Base-by-base conservation (phyloP, 1,139 yeast species). In the Scheffersomyces illinoinensis region DNA sequence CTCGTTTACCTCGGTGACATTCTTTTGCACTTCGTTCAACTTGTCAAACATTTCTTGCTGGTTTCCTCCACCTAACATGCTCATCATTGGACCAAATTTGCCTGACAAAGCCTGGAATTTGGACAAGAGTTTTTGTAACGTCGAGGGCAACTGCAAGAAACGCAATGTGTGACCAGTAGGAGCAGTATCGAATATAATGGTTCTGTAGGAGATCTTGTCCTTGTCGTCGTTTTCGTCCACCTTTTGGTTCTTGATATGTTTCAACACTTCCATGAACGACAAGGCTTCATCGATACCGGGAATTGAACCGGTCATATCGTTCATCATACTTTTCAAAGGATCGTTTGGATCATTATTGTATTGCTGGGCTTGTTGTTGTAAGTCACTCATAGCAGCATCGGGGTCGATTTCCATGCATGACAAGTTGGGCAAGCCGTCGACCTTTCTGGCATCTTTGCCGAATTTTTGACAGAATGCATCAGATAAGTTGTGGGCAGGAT, bases 391-490 rank as follows among this genome's bases (percentile, higher is more conserved):
- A 54, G 97, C 91, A 3, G 97, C 97, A 56, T 91, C 90, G 39
- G 99, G 98, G 71, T 95, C 99, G 71, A 95, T 95, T 76, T 95
- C 99, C 99, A 95, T 95, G 79, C 98, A 96, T 53, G 93, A 89
- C 68, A 95, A 83, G 72, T 95, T 95, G 54, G 84, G 72, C 76
- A 93, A 84, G 0, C 98, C 98, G 52, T 95, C 92, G 33, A 95
- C 98, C 59, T 88, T 85, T 70, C 97, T 85, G 10, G 99, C 98
- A 68, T 95, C 99, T 73, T 95, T 95, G 66, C 97, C 97, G 71
- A 95, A 95, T 74, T 95, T 95, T 74, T 95, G 99, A 72, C 97
- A 97, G 76, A 95, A 95, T 0, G 99, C 99, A 74, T 95, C 99
- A 47, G 97, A 90, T 67, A 95, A 82, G 73, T 95, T 95, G 75